These are phyloP conservation scores for Sutorius australiensis DNA, from an alignment of 768 basidiomycete species.

Conservation along the genomic window DNA sequence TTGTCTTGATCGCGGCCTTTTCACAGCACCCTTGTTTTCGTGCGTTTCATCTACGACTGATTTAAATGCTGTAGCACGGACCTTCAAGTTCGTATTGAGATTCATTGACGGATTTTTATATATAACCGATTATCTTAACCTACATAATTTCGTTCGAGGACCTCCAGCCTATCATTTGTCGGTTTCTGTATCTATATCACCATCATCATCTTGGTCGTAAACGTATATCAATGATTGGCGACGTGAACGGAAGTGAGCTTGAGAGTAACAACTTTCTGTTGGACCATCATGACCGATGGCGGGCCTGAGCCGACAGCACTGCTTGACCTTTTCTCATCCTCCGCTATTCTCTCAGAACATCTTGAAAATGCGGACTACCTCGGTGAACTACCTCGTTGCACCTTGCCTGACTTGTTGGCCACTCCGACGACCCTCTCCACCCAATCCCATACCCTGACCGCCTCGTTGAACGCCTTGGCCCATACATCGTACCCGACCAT, in stretches of 20 bases:
- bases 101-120: not conserved
- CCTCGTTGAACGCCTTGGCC: conserved; percentile 85
- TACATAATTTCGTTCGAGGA: conserved; percentile 1
- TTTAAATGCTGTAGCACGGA: conserved; percentile 18
- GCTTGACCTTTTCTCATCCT: conserved; percentile 25
- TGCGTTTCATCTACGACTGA: conserved; percentile 3
- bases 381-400: conserved; percentile 57
- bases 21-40: conserved; percentile 1
- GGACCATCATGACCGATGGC: conserved; percentile 18
- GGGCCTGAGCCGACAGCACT: conserved; percentile 27
- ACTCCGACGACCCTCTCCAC: conserved; percentile 78
- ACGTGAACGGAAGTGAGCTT: not conserved
- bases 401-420: conserved; percentile 62
- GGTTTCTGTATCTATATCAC: conserved; percentile 16
- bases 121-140: not conserved
- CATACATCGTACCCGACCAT: conserved; percentile 91
- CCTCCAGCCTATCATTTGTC: not conserved
- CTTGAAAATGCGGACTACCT: conserved; percentile 50
- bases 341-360: conserved; percentile 8
- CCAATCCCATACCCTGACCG: conserved; percentile 81
- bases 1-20: not conserved
- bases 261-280: not conserved
- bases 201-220: conserved; percentile 2
- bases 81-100: not conserved
- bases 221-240: not conserved